These are phyloP conservation scores for Amanita rubescens DNA, from an alignment of 768 basidiomycete genomes.

Conservation along the genomic window DNA sequence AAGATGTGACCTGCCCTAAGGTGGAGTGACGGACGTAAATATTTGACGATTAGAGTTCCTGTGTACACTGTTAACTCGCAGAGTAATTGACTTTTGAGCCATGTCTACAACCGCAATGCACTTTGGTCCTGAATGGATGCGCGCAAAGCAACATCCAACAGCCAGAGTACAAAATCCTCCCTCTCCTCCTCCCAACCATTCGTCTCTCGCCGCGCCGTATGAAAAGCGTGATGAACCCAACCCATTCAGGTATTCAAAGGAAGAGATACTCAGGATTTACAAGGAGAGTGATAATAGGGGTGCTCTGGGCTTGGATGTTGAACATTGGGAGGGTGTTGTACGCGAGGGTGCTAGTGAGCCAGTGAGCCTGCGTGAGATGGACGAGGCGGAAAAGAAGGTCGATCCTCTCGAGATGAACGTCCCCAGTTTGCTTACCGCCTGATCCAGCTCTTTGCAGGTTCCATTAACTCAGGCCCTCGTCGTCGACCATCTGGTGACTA, in stretches of 20 bases:
- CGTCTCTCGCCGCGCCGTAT: constrained; percentile 49
- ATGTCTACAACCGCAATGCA: constrained; percentile 71
- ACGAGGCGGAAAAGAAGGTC: constrained; percentile 86
- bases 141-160: constrained; percentile 59
- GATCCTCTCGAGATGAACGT: constrained; percentile 20
- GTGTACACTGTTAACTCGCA: background rate
- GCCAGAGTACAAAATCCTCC: constrained; percentile 48
- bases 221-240: constrained; percentile 59
- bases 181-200: constrained; percentile 66
- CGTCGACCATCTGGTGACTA: constrained; percentile 77
- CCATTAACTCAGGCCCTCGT: constrained; percentile 83
- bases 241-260: constrained; percentile 84
- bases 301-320: constrained; percentile 77
- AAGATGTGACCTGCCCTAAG: constrained; percentile 45
- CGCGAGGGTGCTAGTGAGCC: constrained; percentile 71
- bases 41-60: background rate
- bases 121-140: constrained; percentile 93
- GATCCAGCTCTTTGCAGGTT: constrained; percentile 69
- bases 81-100: constrained; percentile 2
- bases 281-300: constrained; percentile 69
- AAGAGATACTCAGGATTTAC: constrained; percentile 78
- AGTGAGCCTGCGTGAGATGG: constrained; percentile 68
- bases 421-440: constrained; percentile 18
- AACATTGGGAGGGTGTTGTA: constrained; percentile 85
- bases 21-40: constrained; percentile 4